Evolutionary conservation across 2,329 filamentous ascomycete genomes (phyloP), one percentile per base, ranked within the genome.

Genomic region (Trichoderma simmonsii): DNA sequence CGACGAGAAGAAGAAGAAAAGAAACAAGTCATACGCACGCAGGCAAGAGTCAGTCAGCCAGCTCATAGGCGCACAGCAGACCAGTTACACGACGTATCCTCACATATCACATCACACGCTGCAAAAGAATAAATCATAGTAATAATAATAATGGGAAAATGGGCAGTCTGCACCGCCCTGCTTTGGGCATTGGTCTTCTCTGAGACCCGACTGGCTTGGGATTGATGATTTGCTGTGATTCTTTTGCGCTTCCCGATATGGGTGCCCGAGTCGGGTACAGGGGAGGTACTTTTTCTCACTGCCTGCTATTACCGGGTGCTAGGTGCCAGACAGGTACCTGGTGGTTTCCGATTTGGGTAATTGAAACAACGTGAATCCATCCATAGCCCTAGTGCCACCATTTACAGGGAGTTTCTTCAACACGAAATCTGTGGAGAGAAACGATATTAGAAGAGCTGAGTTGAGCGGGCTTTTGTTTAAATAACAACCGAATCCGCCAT

Each of bases 31-130:
- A 51, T 70, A 62, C 56, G 30, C 57, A 69, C 26, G 39, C 66
- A 69, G n/a, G 30, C 54, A 59, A 70, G 67, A 61, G 67, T 18
- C 39, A 61, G 67, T 18, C 39, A 26, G 67, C 67, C 57, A 70
- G 67, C 67, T 54, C 67, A 70, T 36, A 68, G 54, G n/a, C 34
- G 67, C 67, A 70, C 56, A 36, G 24, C 39, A 54, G 39, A 36
- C 30, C 12, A 39, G 56, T 62, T 36, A 51, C 56, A 70, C 57
- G 28, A 54, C 28, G 24, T 5, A 43, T 7, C 26, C 48, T 54
- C 48, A 54, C 48, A 24, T 54, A 21, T 54, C 48, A 54, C 48
- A 54, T 54, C 57, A 62, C 57, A 59, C 9, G n/a, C 39, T 51
- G 36, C 57, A 26, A 57, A 26, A 60, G 56, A 34, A 60, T 28